Base-by-base conservation (phyloP, 129 eudicot species). In the Lactuca sativa region DNA sequence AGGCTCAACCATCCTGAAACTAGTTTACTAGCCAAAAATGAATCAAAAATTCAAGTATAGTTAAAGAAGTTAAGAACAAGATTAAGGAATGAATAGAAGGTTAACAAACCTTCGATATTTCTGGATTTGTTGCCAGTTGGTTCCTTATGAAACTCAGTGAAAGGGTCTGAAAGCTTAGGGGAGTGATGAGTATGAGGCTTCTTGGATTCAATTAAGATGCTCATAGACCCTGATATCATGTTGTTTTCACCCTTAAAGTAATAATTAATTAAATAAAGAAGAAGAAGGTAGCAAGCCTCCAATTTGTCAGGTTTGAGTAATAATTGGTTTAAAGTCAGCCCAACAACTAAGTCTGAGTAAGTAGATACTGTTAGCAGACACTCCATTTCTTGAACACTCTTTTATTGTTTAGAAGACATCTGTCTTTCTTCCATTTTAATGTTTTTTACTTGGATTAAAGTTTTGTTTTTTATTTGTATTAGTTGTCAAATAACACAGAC, bases 221-320 rank as follows among this genome's bases (percentile, higher is more conserved):
- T 55, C 40, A 36, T 67, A 58, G 36, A 41, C 9, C 70, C 38
- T 77, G 71, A 75, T 71, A 21, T 59, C 81, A 33, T 81, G 61
- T 76, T 69, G 41, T 53, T 60, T 21, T 44, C 7, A 10, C 14
- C 66, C 18, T 38, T 3, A 71, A 69, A 71, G 59, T 53, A 44
- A 7, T 72, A 58, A 77, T 62, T 43, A 62, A 32, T 32, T 38
- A 69, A 83, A 72, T 70, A 70, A 70, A 65, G 9, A 54, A 75
- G 79, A 70, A 82, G 72, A 71, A 83, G 71, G 66, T 77, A 79
- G 78, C 82, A 84, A 79, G 61, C 12, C 76, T 79, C 85, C 74
- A 78, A 70, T 74, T 73, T 72, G 82, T 87, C 93, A 84, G 87
- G 86, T 87, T 83, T 73, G 88, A 65, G 61, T 72, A 60, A 70